Evolutionary conservation across 441 rosid species (phyloP), one percentile per base, ranked within the genome.

Genomic region (Rhodomyrtus psidioides): DNA sequence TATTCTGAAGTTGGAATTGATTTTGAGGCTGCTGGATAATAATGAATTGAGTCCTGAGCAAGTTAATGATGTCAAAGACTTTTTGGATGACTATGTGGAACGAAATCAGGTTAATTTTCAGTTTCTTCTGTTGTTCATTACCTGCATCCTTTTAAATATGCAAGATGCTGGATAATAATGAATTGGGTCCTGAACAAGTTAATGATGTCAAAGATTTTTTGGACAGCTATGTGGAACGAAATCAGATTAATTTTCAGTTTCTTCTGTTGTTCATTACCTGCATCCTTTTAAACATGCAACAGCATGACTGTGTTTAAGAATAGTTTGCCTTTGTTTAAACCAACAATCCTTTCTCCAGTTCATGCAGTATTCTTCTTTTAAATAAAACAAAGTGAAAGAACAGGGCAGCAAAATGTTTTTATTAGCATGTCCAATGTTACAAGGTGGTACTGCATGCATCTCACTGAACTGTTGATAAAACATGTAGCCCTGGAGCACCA

Each of bases 41-140:
- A 98, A 98, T 91, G 99, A 97, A 89, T 90, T 97, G 91, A 97
- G 98, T 92, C 98, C 99, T 53, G 99, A 98, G 93, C 96, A 96
- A 90, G 99, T 98, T 84, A 97, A 96, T 90, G 99, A 98, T 85
- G 95, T 93, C 89, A 96, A 93, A 91, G 99, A 98, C 89, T 93
- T 96, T 89, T 89, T 98, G 91, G 99, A 98, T 5, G 99, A 97
- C 87, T 98, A 96, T 91, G 99, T 95, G 86, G 99, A 97, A 87
- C 99, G 99, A 30, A 98, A 97, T 92, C 99, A 98, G 99, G 99
- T 98, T 85, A 85, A 70, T 85, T 70, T 88, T 82, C 53, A 74
- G 27, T 74, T 42, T 39, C 81, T 74, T 74, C 51, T 42, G 27
- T 23, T 23, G 81, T 14, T 53, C 51, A 74, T 74, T 42, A 23